These are phyloP conservation scores for Fusarium mundagurra DNA, from an alignment of 2,329 filamentous ascomycete genomes.

Conservation along the genomic window DNA sequence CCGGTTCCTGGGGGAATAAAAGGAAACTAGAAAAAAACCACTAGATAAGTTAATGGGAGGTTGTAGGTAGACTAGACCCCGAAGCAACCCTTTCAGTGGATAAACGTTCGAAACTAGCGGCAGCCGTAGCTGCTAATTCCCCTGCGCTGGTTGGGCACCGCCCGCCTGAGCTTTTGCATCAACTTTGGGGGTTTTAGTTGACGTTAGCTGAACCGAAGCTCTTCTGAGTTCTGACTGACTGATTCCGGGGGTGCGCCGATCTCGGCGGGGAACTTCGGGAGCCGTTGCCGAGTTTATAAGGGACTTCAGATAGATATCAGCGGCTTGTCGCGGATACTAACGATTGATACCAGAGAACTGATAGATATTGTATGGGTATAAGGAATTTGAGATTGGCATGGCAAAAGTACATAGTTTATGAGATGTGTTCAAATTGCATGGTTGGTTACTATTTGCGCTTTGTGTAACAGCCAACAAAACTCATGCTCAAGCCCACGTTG, in stretches of 20 bases:
- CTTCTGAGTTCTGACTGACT: not conserved
- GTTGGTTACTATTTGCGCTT: not conserved
- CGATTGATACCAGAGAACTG: not conserved
- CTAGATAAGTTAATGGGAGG: not conserved
- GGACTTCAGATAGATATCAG: not conserved
- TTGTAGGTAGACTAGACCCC: not conserved
- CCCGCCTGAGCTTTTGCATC: not conserved
- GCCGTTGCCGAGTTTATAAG: constrained; percentile 10
- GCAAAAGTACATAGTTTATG: not conserved
- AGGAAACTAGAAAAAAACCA: not conserved
- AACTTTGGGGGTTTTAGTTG: not conserved
- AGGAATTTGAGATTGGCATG: not conserved
- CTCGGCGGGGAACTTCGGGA: constrained; percentile 27
- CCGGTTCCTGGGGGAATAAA: not conserved
- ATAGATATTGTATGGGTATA: not conserved
- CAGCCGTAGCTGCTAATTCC: constrained; percentile 20
- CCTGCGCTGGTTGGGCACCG: constrained; percentile 21
- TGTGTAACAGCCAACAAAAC: not conserved
- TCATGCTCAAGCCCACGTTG: not conserved
- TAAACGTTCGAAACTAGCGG: not conserved
- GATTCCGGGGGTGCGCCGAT: constrained; percentile 17
- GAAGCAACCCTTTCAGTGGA: constrained; percentile 19
- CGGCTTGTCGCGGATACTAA: constrained; percentile 22
- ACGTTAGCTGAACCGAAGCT: not conserved
- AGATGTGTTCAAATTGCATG: not conserved